These are phyloP conservation scores for Ustilaginoidea virens DNA, from an alignment of 2,329 filamentous ascomycete species.

Conservation along the genomic window DNA sequence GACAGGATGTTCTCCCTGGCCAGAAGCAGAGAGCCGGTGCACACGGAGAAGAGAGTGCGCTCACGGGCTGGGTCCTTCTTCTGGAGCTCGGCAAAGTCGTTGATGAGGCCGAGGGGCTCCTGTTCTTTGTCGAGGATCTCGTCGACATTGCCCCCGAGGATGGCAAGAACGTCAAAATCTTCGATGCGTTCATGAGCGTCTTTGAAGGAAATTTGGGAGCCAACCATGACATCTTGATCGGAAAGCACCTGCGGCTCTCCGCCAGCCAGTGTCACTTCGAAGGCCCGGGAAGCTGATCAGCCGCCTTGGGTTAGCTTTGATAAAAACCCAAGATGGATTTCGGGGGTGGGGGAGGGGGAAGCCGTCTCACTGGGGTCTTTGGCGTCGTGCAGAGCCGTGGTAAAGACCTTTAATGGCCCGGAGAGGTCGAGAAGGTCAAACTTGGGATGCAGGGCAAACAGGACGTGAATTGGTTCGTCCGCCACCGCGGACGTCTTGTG, in stretches of 20 bases:
- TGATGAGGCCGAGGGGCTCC: conserved; percentile 58
- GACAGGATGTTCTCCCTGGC: conserved; percentile 63
- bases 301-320: conserved; percentile 4
- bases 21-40: conserved; percentile 64
- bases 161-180: conserved; percentile 66
- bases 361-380: conserved; percentile 30
- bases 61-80: conserved; percentile 65
- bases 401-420: conserved; percentile 37
- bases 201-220: conserved; percentile 62
- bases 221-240: conserved; percentile 51
- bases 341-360: background rate
- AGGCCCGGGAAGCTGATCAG: conserved; percentile 35
- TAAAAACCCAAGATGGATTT: background rate
- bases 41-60: conserved; percentile 67
- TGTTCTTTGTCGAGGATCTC: conserved; percentile 49
- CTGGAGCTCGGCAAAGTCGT: conserved; percentile 64
- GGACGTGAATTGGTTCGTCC: conserved; percentile 40
- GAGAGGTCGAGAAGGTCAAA: conserved; percentile 45
- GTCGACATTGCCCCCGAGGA: conserved; percentile 56
- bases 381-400: conserved; percentile 34
- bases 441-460: conserved; percentile 44
- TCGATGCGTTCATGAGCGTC: conserved; percentile 59
- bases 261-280: conserved; percentile 40
- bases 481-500: conserved; percentile 41
- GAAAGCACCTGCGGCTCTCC: conserved; percentile 39